A percentile compares a stretch with the other conserved stretches of the same genome.
Evolutionary conservation across 2,329 filamentous ascomycete species (phyloP).

Genomic region (Sporothrix inflata): DNA sequence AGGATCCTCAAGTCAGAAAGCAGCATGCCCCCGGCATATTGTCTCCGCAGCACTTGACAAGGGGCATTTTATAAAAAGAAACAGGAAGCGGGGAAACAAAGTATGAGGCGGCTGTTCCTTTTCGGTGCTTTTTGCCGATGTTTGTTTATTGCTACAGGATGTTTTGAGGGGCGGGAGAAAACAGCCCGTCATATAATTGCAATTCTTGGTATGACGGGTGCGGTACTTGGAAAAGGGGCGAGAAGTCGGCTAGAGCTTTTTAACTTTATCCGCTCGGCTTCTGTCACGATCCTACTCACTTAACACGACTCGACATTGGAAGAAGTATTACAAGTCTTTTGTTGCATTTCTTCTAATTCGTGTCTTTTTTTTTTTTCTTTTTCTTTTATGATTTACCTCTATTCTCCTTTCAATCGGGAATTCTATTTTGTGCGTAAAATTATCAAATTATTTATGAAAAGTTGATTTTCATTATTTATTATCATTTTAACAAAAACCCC

Average conservation of each 20-base stretch:
- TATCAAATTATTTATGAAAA: too few species aligned
- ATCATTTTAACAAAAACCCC: too few species aligned
- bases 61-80: background rate
- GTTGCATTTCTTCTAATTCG: too few species aligned
- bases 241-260: background rate
- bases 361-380: too few species aligned
- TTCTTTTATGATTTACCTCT: too few species aligned
- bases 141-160: background rate
- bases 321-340: too few species aligned
- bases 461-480: too few species aligned
- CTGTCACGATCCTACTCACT: background rate
- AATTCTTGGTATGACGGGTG: background rate
- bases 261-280: background rate
- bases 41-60: background rate
- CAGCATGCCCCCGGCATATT: background rate
- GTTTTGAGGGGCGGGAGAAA: background rate
- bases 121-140: background rate
- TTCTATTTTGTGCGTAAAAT: too few species aligned
- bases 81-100: slow-evolving; percentile 18
- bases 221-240: background rate
- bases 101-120: background rate
- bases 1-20: background rate
- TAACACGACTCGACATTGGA: background rate
- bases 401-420: too few species aligned
- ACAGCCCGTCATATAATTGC: background rate